Evolutionary conservation across 257 asterid genomes (phyloP).

Genomic region (Echium plantagineum): DNA sequence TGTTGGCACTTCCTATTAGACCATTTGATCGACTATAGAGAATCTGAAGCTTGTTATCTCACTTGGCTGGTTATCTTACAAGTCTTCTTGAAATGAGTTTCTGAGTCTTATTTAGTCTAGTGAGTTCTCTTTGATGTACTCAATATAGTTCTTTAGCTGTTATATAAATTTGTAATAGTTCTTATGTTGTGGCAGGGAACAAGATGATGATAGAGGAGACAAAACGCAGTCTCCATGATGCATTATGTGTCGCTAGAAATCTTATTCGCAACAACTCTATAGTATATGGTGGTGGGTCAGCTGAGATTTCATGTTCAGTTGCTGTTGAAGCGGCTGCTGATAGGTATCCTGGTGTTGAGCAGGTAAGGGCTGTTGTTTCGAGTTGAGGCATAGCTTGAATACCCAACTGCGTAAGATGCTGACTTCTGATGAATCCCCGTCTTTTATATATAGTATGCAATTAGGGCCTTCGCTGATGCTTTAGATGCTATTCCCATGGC

Average conservation of each 20-base stretch:
- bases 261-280: constrained; percentile 89
- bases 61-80: too few relatives aligned
- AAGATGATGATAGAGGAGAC: constrained; percentile 99
- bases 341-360: constrained; percentile 95
- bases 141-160: too few relatives aligned
- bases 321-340: constrained; percentile 99
- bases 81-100: too few relatives aligned
- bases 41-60: too few relatives aligned
- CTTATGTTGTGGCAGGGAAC: constrained; percentile 44
- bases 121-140: too few relatives aligned
- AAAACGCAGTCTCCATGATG: constrained; percentile 95
- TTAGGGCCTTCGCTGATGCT: constrained; percentile 94
- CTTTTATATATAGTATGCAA: constrained; percentile 58
- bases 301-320: constrained; percentile 84
- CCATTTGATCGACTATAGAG: too few relatives aligned
- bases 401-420: too few relatives aligned
- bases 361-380: constrained; percentile 26
- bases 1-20: too few relatives aligned
- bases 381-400: neutral
- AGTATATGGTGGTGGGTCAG: constrained; percentile 97
- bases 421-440: constrained; percentile 6
- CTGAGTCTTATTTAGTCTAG: too few relatives aligned
- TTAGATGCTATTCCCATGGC: constrained; percentile 96
- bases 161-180: neutral
- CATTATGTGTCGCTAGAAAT: constrained; percentile 87